Base-by-base conservation (phyloP, 345 rosid species). In the Citrus australasica region DNA sequence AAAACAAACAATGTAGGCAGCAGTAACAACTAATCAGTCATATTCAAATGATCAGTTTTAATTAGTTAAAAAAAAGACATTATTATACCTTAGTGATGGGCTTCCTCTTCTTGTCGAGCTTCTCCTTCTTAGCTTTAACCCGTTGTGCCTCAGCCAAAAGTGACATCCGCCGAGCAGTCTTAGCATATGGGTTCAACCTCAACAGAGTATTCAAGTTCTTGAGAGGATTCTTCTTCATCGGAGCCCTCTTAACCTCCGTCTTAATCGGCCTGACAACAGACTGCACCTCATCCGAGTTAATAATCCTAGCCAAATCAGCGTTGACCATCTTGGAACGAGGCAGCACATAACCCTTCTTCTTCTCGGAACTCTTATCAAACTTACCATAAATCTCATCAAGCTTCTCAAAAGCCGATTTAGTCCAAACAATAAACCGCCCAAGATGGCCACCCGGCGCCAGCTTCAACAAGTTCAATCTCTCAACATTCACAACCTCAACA, bases 371-470 rank as follows among this genome's bases (percentile, higher is more conserved):
- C 83, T 92, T 94, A 14, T 94, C 98, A 5, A 96, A 96, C 0
- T 97, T 84, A 0, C 99, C 99, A 24, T 92, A 96, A 69, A 96
- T 89, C 6, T 94, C 85, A 38, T 96, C 99, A 9, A 96, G 91
- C 88, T 91, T 96, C 84, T 96, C 99, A 11, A 94, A 88, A n/a
- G 98, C 99, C 3, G 95, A 88, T 72, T 91, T 94, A 9, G 99
- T 94, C 99, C 99, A 96, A 69, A 96, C 90, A 25, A 96, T 91
- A 74, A 96, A 92, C 73, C 99, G 79, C 19, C 99, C 99, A 3
- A 96, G 88, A 76, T 96, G 99, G 21, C 99, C 99, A 79, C 99
- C 99, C 7, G 99, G 99, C 27, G 99, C 98, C 5, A 96, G 84
- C 82, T 92, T 96, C 85, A 94, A 78, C 67, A 96, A 83, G 63